Evolutionary conservation across 139 green algal species (phyloP).

Genomic region (Micromonas commoda): DNA sequence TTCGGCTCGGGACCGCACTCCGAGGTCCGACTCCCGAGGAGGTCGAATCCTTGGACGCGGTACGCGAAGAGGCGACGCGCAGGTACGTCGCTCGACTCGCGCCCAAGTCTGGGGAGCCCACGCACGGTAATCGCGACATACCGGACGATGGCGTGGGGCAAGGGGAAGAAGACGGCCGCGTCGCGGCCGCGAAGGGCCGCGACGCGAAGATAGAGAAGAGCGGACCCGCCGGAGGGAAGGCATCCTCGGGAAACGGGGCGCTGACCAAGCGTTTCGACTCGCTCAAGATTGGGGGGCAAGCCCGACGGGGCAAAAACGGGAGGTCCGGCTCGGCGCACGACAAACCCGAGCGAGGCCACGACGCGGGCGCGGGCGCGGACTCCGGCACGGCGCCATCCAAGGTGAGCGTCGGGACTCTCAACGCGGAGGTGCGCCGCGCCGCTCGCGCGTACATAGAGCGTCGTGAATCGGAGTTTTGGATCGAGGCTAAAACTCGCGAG

Average conservation of each 20-base stretch:
- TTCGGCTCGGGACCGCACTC: too few species aligned
- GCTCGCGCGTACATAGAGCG: background rate
- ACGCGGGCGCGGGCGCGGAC: background rate
- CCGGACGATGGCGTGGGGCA: too few species aligned
- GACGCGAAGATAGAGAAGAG: too few species aligned
- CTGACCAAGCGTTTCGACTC: too few species aligned
- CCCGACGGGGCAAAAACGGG: too few species aligned
- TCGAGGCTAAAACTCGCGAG: too few species aligned
- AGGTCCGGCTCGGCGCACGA: too few species aligned
- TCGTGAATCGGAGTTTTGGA: background rate
- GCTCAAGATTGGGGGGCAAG: too few species aligned
- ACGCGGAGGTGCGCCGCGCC: background rate
- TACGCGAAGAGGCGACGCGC: background rate
- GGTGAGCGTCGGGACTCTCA: background rate
- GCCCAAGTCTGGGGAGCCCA: background rate
- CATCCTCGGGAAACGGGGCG: too few species aligned
- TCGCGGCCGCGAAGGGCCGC: too few species aligned
- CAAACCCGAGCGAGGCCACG: background rate
- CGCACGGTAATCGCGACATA: background rate
- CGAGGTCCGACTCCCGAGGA: background rate
- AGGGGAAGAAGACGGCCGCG: too few species aligned
- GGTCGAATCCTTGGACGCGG: background rate
- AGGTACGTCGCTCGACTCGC: background rate
- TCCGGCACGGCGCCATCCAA: background rate
- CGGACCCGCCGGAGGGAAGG: too few species aligned